phyloP scores from a whole-genome alignment of 768 basidiomycete species.

The Leccinellum rugosiceps region DNA sequence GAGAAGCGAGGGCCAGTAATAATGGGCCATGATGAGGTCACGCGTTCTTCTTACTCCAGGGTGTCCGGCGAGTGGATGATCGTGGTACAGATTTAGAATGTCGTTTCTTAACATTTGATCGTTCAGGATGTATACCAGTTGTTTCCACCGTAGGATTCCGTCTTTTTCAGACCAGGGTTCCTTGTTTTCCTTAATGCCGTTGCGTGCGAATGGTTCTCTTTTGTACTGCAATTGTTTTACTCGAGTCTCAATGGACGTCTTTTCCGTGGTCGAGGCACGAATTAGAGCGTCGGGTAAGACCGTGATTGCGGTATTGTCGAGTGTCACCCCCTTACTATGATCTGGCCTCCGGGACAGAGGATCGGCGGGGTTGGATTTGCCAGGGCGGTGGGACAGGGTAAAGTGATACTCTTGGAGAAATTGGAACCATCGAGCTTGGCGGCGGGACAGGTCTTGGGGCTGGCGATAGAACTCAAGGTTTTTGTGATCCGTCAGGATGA shows the following conservation, averaged over 20 bases:
- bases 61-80: background rate
- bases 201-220: background rate
- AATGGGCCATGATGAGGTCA: background rate
- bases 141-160: background rate
- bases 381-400: background rate
- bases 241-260: background rate
- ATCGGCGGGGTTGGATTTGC: background rate
- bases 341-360: slow-evolving; percentile 2
- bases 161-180: background rate
- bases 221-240: background rate
- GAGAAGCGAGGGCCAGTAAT: background rate
- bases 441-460: background rate
- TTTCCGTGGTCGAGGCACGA: background rate
- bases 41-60: background rate
- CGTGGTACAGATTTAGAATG: background rate
- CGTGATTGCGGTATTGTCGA: background rate
- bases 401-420: background rate
- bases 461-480: slow-evolving; percentile 42
- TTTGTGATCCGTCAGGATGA: slow-evolving; percentile 35
- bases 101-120: background rate
- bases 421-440: background rate
- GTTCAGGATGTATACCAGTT: background rate
- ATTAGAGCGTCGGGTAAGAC: background rate
- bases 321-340: background rate
- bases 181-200: too few relatives aligned